Evolutionary conservation across 2,329 filamentous ascomycete genomes (phyloP), one percentile per base, ranked within the genome.

Genomic region (Mycosphaerella arachidis): DNA sequence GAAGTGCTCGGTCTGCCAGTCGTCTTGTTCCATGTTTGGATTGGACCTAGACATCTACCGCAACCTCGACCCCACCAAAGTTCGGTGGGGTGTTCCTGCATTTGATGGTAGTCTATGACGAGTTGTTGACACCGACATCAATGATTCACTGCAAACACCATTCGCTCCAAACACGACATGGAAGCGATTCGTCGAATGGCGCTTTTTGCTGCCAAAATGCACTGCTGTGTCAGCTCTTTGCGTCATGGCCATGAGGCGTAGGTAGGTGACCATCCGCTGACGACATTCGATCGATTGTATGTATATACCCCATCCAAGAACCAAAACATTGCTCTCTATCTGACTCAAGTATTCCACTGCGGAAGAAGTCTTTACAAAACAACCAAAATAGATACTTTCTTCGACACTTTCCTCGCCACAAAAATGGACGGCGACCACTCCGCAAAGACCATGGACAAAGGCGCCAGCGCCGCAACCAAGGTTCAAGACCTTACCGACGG

Each of bases 1-100:
- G 54, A 56, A 56, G 43, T 56, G 54, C 18, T 56, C 54, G n/a
- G 54, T 48, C 16, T 56, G 54, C 54, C 54, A 56, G 13, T 48
- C 40, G 30, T 56, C 54, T 27, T 55, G 31, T 30, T 52, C 50
- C 50, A 52, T 52, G 27, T 33, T 35, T 24, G 24, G 24, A 13
- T 29, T 4, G 18, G 2, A 35, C 31, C 31, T 24, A 20, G 12
- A 18, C 4, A n/a, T n/a, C 7, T 43, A 18, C 16, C 31, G 40
- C 40, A 43, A n/a, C 13, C 40, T n/a, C 40, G 40, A 43, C 40
- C 40, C 40, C 40, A 43, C 40, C 40, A 43, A n/a, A 43, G 6
- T 27, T 27, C 29, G 46, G 46, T 50, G 46, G 40, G 40, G 40
- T 18, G 40, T n/a, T 29, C 46, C 46, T 30, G 5, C 24, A 52